Base-by-base conservation (phyloP, 2,329 filamentous ascomycete genomes). In the Sporothrix brunneoviolacea region DNA sequence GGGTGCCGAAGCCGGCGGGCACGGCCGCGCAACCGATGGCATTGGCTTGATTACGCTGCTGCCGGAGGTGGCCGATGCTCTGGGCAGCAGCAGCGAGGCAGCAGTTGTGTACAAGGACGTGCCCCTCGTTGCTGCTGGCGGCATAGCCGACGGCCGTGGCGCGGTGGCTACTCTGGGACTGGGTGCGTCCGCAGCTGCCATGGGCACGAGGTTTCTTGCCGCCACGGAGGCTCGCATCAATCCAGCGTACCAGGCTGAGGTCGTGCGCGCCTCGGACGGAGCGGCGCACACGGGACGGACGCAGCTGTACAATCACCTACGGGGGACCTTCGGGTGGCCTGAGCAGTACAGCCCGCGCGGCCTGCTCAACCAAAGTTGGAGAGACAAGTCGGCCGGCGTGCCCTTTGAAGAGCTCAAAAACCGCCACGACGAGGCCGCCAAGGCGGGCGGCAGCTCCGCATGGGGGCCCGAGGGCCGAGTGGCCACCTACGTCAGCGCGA, bases 131-230 rank as follows among this genome's bases (percentile, higher is more conserved):
- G 81, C 78, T 4, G 76, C 81, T 4, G 82, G 82, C 2, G 82
- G 82, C 0, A 78, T 85, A 48, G 70, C 70, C 6, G 74, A 83
- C 51, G 73, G 73, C 1, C 68, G 77, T 33, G 76, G 76, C 0
- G 75, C 75, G 1, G 75, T 76, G 2, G 79, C 79, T 2, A 74
- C 75, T 2, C 54, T 83, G 53, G 67, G 71, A 1, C 64, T 84
- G 1, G 77, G 79, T 0, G 76, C 77, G 1, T 62, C 66, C 0
- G 83, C 78, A 0, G 70, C 74, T 0, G 77, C 72, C 0, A 71
- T 87, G 69, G 84, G 84, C 0, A 86, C 83, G 1, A 71, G 81
- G 8, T 82, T 84, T 51, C 70, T 86, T 0, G 80, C 79, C 0
- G 58, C 67, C 0, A 58, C 51, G 0, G 70, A 74, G 55, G 62